These are phyloP conservation scores for Myxozyma monticola DNA, from an alignment of 805 yeast genomes.

Conservation along the genomic window DNA sequence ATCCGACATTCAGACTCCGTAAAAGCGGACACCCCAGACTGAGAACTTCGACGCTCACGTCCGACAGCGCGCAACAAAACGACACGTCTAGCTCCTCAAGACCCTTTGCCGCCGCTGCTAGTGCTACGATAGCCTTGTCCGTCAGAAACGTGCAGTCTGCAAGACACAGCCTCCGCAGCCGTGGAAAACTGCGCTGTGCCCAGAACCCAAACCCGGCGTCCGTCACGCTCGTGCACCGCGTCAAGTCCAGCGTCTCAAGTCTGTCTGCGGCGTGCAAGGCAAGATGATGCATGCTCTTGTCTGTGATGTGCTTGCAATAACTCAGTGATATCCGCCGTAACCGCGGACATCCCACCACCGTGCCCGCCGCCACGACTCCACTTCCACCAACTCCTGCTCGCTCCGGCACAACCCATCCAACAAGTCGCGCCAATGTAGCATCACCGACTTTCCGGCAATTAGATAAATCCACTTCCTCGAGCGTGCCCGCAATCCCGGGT, in stretches of 20 bases:
- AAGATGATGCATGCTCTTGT: conserved; percentile 62
- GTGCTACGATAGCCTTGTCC: conserved; percentile 60
- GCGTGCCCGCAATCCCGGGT: conserved; percentile 58
- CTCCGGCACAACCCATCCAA: conserved; percentile 50
- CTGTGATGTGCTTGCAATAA: conserved; percentile 77
- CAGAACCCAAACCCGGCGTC: conserved; percentile 71
- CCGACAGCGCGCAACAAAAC: conserved; percentile 75
- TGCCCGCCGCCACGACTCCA: conserved; percentile 24
- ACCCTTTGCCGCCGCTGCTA: conserved; percentile 61
- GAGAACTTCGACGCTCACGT: conserved; percentile 64
- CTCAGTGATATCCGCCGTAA: conserved; percentile 57
- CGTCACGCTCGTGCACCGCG: conserved; percentile 76
- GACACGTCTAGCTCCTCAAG: conserved; percentile 60
- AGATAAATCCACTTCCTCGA: conserved; percentile 63
- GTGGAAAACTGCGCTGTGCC: conserved; percentile 58
- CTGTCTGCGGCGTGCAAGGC: conserved; percentile 58
- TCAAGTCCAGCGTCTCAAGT: conserved; percentile 58
- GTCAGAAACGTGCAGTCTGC: conserved; percentile 75
- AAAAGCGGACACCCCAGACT: conserved; percentile 65
- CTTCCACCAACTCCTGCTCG: conserved; percentile 2
- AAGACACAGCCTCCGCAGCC: conserved; percentile 53
- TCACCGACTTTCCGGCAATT: conserved; percentile 75
- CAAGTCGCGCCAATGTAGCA: conserved; percentile 65
- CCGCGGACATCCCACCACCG: conserved; percentile 57
- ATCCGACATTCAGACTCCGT: conserved; percentile 57